These are phyloP conservation scores for Thalassiosira mediterranea DNA, from an alignment of 352 stramenopile genomes.

Conservation along the genomic window DNA sequence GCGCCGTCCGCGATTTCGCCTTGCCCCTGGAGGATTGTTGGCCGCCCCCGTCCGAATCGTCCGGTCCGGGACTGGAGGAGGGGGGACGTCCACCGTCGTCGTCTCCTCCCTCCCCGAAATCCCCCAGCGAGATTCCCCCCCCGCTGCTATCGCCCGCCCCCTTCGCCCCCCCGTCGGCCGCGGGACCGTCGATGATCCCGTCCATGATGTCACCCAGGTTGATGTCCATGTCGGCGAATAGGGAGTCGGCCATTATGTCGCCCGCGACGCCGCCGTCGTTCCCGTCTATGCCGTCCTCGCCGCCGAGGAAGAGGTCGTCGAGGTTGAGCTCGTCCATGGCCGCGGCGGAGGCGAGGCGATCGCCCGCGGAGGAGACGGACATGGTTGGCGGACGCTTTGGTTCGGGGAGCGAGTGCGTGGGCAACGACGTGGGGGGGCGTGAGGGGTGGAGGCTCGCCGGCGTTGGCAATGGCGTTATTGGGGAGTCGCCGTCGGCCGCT, in stretches of 20 bases:
- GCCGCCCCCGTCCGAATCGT: not conserved
- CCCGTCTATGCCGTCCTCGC: conserved; percentile 9
- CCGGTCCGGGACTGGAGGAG: not conserved
- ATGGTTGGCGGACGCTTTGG: no score
- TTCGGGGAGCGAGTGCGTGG: no score
- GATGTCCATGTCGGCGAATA: conserved; percentile 49
- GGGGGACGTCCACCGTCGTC: no score
- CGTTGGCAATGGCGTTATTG: no score
- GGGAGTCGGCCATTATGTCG: conserved; percentile 7
- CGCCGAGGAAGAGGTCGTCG: conserved; percentile 42
- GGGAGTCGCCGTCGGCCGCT: no score
- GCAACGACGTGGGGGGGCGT: no score
- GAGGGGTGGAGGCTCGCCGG: no score
- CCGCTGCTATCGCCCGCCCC: not conserved
- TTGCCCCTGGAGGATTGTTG: not conserved
- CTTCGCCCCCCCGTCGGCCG: not conserved
- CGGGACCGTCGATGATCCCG: conserved; percentile 14
- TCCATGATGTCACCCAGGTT: conserved; percentile 42
- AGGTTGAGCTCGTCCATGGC: conserved; percentile 43
- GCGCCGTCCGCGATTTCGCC: conserved; percentile 13
- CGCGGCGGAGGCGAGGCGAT: no score
- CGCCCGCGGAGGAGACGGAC: no score
- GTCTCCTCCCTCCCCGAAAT: not conserved
- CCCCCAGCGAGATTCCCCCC: not conserved
- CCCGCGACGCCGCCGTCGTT: not conserved